phyloP scores from a whole-genome alignment of 176 grass and related monocot species.

The Hordeum marinum region DNA sequence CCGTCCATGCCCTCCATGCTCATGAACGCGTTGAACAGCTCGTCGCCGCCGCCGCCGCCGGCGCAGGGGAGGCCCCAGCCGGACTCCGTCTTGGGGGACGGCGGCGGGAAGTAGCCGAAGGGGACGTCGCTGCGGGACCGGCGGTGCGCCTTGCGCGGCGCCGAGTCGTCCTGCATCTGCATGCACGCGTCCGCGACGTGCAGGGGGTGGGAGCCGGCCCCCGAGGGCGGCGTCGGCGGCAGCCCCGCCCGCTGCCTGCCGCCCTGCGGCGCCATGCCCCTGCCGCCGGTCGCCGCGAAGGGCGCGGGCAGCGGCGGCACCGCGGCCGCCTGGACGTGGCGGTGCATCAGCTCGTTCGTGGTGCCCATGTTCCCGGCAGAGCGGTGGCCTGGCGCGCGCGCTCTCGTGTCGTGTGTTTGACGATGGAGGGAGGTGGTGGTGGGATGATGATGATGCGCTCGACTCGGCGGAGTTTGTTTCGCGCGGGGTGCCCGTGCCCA shows the following conservation, averaged over 20 bases:
- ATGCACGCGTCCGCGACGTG: slow-evolving; percentile 44
- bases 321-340: slow-evolving; percentile 27
- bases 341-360: slow-evolving; percentile 54
- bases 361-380: slow-evolving; percentile 36
- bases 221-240: slow-evolving; percentile 43
- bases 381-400: neutral
- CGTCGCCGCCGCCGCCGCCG: slow-evolving; percentile 24
- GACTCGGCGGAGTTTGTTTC: neutral
- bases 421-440: neutral
- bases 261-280: neutral
- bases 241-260: slow-evolving; percentile 47
- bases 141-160: slow-evolving; percentile 66
- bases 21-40: slow-evolving; percentile 87
- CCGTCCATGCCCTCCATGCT: slow-evolving; percentile 80
- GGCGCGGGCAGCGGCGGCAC: slow-evolving; percentile 13
- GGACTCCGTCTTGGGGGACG: slow-evolving; percentile 45
- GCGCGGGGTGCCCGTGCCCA: slow-evolving; percentile 14
- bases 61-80: neutral
- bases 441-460: neutral
- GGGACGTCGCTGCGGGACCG: slow-evolving; percentile 70
- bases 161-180: slow-evolving; percentile 39
- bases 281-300: slow-evolving; percentile 1
- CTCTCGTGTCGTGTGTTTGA: neutral
- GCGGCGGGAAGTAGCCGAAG: slow-evolving; percentile 63
- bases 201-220: slow-evolving; percentile 18